Percentiles rank a stretch among this genome's conserved stretches.
Conservation (phyloP, 352 stramenopile species). For the Phytophthora aleatoria region DNA sequence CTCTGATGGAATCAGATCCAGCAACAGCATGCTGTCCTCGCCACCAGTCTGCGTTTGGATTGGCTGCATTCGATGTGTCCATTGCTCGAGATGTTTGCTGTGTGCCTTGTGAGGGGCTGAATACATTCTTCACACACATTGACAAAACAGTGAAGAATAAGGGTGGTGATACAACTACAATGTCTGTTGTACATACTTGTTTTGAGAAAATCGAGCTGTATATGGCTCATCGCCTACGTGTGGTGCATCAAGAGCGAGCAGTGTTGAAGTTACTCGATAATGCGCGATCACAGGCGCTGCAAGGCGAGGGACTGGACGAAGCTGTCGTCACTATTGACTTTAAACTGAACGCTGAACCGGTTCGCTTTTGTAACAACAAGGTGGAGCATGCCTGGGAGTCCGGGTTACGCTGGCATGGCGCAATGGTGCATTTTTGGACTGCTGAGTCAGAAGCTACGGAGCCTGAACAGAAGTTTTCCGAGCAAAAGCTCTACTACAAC, state of each 20-base stretch:
- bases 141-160: not conserved
- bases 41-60: not conserved
- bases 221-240: constrained; percentile 7
- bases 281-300: not conserved
- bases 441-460: not conserved
- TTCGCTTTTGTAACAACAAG: constrained; percentile 7
- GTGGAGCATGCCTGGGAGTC: constrained; percentile 1
- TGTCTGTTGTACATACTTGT: not conserved
- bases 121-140: not conserved
- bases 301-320: constrained; percentile 5
- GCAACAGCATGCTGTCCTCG: not conserved
- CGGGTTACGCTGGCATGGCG: constrained; percentile 10
- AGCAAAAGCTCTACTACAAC: constrained; percentile 7
- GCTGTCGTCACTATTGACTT: constrained; percentile 10
- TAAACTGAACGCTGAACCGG: constrained; percentile 9
- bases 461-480: not conserved
- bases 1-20: too few species aligned
- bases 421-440: not conserved
- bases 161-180: not conserved
- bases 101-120: not conserved
- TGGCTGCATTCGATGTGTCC: not conserved
- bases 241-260: constrained; percentile 2
- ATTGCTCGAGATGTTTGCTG: not conserved
- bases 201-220: constrained; percentile 10
- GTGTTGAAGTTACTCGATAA: not conserved